A percentile compares a stretch with the other conserved stretches of the same genome.
Evolutionary conservation across 2,329 filamentous ascomycete genomes (phyloP).

Genomic region (Fusarium scirpi): DNA sequence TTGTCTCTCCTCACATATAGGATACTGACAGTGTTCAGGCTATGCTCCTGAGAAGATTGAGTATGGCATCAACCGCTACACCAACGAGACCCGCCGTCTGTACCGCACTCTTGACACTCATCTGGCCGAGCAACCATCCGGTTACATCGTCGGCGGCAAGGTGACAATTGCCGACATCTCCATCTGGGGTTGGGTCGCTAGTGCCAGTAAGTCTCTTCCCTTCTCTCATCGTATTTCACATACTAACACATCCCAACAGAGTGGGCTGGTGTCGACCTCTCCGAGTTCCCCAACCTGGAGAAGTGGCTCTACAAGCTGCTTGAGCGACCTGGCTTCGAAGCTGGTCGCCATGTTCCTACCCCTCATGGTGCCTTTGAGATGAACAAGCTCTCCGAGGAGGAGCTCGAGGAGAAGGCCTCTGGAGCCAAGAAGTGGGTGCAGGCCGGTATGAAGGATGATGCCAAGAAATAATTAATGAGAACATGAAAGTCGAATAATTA

Average conservation of each 20-base stretch:
- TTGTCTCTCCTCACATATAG: rapidly evolving
- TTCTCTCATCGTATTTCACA: rapidly evolving
- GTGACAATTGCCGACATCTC: constrained; percentile 83
- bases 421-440: constrained; percentile 73
- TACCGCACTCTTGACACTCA: constrained; percentile 83
- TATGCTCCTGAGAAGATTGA: constrained; percentile 86
- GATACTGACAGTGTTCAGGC: constrained; percentile 49
- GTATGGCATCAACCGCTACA: constrained; percentile 85
- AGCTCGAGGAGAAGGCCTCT: constrained; percentile 68
- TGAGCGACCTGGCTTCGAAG: constrained; percentile 77
- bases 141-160: constrained; percentile 75
- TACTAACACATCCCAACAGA: constrained; percentile 40
- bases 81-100: constrained; percentile 84
- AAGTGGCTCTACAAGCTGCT: constrained; percentile 81
- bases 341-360: constrained; percentile 78
- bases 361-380: constrained; percentile 70
- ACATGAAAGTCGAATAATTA: constrained; percentile 4
- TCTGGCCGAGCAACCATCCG: constrained; percentile 67
- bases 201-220: constrained; percentile 54
- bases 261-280: constrained; percentile 67
- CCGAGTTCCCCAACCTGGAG: constrained; percentile 80
- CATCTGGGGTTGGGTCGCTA: constrained; percentile 81
- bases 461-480: constrained; percentile 57
- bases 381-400: constrained; percentile 59
- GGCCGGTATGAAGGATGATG: constrained; percentile 75